Percentiles rank a stretch among this genome's conserved stretches.
phyloP scores from a whole-genome alignment of 2,329 filamentous ascomycete genomes.

The Diplodia mutila region DNA sequence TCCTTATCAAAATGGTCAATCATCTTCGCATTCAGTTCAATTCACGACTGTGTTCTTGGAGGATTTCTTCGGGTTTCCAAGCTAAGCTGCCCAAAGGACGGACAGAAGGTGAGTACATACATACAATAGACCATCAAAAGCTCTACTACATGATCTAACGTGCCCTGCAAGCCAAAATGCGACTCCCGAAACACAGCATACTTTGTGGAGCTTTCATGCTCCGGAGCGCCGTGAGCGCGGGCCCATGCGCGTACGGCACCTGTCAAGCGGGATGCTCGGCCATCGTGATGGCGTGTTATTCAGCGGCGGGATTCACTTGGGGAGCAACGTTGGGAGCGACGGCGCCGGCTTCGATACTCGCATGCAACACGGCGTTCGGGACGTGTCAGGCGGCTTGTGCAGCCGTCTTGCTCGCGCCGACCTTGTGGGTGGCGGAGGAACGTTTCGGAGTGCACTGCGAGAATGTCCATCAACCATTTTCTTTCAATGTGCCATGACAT shows the following conservation, averaged over 20 bases:
- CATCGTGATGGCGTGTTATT: not conserved
- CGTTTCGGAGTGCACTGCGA: too few species aligned
- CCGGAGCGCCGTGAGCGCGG: not conserved
- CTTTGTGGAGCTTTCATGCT: not conserved
- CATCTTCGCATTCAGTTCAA: too few species aligned
- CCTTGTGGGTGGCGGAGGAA: not conserved
- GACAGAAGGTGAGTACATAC: not conserved
- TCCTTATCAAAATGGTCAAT: too few species aligned
- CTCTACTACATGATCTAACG: not conserved
- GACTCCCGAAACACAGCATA: not conserved
- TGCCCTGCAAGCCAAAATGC: not conserved
- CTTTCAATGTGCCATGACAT: too few species aligned
- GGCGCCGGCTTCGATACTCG: not conserved
- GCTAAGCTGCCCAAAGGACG: too few species aligned
- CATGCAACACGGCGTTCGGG: not conserved
- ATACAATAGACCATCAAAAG: not conserved
- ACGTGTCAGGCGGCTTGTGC: not conserved
- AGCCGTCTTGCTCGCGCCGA: not conserved
- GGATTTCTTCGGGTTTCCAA: too few species aligned
- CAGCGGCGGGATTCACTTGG: not conserved
- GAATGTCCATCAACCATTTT: too few species aligned
- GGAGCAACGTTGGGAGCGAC: not conserved
- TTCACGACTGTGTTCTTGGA: too few species aligned
- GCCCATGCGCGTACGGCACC: not conserved
- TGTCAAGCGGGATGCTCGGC: not conserved